A percentile compares a stretch with the other conserved stretches of the same genome.
Conservation (phyloP, 208 protist genomes). For the Angomonas deanei region DNA sequence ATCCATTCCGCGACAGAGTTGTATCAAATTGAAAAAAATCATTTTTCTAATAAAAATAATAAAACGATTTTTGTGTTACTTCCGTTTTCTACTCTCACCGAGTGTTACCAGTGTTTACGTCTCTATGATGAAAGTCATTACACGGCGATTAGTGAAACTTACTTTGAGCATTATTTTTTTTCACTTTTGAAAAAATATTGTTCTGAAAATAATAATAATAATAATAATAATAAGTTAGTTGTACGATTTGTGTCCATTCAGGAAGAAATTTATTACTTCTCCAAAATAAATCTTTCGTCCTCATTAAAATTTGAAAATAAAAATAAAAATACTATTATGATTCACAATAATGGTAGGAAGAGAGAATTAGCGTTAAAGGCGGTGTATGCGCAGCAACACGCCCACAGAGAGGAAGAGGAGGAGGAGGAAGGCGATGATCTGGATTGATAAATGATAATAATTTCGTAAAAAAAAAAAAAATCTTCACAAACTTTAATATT, state of each 20-base stretch:
- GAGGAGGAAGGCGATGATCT: not conserved
- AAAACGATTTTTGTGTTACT: slow-evolving; percentile 34
- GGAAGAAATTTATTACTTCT: slow-evolving; percentile 32
- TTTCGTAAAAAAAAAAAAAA: too few species aligned
- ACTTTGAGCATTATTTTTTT: slow-evolving; percentile 27
- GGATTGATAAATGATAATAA: too few species aligned
- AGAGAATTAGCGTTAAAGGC: not conserved
- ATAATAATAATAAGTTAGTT: too few species aligned
- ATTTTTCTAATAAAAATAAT: not conserved
- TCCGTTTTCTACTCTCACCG: slow-evolving; percentile 67
- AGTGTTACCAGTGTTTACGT: slow-evolving; percentile 49
- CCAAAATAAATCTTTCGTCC: too few species aligned
- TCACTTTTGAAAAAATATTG: too few species aligned
- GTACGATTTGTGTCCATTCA: slow-evolving; percentile 42
- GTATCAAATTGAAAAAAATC: slow-evolving; percentile 6
- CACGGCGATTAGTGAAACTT: slow-evolving; percentile 24
- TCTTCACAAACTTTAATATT: too few species aligned
- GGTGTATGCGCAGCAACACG: slow-evolving; percentile 13
- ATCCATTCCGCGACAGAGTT: slow-evolving; percentile 44
- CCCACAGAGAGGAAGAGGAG: not conserved
- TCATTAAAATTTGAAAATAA: too few species aligned
- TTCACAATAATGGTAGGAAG: not conserved
- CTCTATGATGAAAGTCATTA: slow-evolving; percentile 84
- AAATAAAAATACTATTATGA: not conserved
- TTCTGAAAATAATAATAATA: too few species aligned